Evolutionary conservation across 2,329 filamentous ascomycete genomes (phyloP), one percentile per base, ranked within the genome.

Genomic region (Microdochium trichocladiopsis): DNA sequence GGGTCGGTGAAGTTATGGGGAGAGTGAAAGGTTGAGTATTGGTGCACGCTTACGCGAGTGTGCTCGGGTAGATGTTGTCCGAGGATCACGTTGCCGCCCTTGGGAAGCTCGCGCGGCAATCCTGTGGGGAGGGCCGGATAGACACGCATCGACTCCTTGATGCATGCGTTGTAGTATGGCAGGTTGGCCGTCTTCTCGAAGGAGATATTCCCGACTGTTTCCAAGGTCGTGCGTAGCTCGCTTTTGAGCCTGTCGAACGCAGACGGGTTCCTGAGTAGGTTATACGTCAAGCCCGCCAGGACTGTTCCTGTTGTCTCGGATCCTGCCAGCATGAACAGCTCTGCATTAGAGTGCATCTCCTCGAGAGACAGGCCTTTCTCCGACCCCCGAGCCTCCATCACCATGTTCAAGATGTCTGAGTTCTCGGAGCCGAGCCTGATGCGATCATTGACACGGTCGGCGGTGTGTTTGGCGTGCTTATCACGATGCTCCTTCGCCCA

Each of bases 131-230:
- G 50, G 1, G 62, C 55, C 10, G 60, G 60, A 36, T 60, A 63
- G 6, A 64, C 36, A 2, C 62, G 58, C 25, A 63, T 28, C 2
- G 55, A 55, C 52, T 64, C 62, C 5, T 55, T 51, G 21, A 64
- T 49, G 41, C 61, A 62, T 10, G 61, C 61, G n/a, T 62, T 63
- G n/a, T 63, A 23, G 33, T 63, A 64, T 28, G 56, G 52, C n/a
- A 63, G 51, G 22, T 51, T 50, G 3, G 52, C 50, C 2, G 61
- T 55, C 8, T 14, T 31, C 8, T 31, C 28, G 28, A 31, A 14
- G 8, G 28, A 8, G 8, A 31, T 31, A 14, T 31, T 14, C 14
- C 14, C 28, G 14, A 31, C 28, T 14, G 28, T 31, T 14, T 31
- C 28, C 8, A 8, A 14, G 28, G 8, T 31, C 8, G 8, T 31